phyloP scores from a whole-genome alignment of 257 asterid species.

The Thymus quinquecostatus region DNA sequence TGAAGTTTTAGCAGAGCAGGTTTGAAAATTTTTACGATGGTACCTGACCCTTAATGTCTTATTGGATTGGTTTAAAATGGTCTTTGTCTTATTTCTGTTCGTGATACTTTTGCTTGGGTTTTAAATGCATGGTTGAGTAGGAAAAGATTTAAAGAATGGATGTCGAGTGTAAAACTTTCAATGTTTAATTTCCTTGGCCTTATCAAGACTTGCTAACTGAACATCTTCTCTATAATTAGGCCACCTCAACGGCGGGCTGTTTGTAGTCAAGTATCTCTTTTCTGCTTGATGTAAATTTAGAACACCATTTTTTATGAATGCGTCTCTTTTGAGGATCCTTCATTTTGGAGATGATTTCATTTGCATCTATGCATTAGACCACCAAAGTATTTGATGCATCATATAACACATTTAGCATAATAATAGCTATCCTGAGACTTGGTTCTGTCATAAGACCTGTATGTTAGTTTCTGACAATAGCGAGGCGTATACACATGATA shows the following conservation, averaged over 20 bases:
- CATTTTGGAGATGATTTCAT: background rate
- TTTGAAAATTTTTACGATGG: constrained; percentile 25
- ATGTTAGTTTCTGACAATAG: background rate
- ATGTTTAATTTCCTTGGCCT: constrained; percentile 5
- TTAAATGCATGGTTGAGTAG: background rate
- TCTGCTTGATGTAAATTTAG: background rate
- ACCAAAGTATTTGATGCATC: background rate
- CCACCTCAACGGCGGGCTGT: background rate
- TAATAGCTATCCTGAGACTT: background rate
- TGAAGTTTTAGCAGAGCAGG: constrained; percentile 64
- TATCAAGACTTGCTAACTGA: background rate
- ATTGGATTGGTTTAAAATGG: background rate
- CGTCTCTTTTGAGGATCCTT: background rate
- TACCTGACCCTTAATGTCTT: background rate
- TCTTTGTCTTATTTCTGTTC: constrained; percentile 6
- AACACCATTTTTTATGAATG: background rate
- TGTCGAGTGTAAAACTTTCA: background rate
- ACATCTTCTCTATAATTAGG: background rate
- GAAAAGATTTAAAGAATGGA: background rate
- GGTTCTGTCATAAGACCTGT: background rate
- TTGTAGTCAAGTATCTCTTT: background rate
- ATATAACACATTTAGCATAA: background rate
- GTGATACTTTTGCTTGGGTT: background rate
- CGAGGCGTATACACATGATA: background rate
- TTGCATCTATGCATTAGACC: background rate